Conservation (phyloP, 83 land plant species). For the Thuja plicata region DNA sequence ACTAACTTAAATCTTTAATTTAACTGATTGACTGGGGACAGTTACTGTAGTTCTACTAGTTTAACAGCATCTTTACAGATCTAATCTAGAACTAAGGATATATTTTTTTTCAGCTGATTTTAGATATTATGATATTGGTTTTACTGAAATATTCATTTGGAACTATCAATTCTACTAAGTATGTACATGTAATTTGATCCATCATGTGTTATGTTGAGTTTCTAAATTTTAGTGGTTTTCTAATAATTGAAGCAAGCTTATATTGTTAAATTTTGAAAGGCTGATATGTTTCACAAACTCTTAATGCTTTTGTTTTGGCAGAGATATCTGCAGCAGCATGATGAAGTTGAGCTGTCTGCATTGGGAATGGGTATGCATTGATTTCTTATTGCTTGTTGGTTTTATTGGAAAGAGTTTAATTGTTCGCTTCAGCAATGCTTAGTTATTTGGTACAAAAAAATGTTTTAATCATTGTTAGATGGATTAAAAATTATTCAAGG, state of each 20-base stretch:
- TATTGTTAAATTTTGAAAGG: not conserved
- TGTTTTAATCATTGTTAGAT: not conserved
- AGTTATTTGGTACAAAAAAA: not conserved
- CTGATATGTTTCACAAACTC: not conserved
- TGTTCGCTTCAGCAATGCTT: not conserved
- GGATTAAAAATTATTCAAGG: too few relatives aligned
- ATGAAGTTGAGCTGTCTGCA: constrained; percentile 65
- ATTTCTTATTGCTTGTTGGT: not conserved
- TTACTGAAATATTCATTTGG: not conserved
- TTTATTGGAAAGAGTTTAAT: not conserved
- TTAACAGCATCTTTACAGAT: not conserved
- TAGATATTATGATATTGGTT: not conserved
- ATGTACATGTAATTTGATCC: not conserved
- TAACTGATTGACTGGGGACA: not conserved
- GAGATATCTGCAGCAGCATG: constrained; percentile 71
- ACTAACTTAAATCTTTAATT: not conserved
- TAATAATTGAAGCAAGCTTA: not conserved
- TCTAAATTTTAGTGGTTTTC: not conserved
- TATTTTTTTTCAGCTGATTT: not conserved
- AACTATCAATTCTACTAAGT: not conserved
- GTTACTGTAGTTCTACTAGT: not conserved
- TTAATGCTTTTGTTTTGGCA: constrained; percentile 23
- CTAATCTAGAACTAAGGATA: not conserved
- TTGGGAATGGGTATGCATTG: constrained; percentile 59
- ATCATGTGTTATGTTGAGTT: not conserved